Evolutionary conservation across 306 rosid species (phyloP).

Genomic region (Arachis hypogaea): DNA sequence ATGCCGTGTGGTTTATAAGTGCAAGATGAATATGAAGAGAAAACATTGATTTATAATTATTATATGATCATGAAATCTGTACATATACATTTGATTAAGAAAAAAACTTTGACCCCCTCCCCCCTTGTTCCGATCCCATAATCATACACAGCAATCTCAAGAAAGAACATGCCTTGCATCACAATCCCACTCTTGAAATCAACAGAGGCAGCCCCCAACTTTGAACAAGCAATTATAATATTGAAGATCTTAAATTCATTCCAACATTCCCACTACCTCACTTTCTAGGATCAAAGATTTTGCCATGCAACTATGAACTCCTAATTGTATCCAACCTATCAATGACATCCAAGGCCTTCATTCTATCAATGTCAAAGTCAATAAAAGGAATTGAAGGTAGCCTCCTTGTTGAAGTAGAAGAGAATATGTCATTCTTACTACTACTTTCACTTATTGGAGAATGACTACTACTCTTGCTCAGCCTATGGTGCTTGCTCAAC

Average conservation of each 20-base stretch:
- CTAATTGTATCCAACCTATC: constrained; percentile 84
- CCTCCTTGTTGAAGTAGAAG: constrained; percentile 49
- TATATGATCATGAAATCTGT: constrained; percentile 53
- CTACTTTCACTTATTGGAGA: constrained; percentile 68
- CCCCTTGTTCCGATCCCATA: constrained; percentile 34
- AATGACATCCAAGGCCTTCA: constrained; percentile 80
- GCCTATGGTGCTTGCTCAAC: constrained; percentile 77
- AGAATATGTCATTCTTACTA: constrained; percentile 58
- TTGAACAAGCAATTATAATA: constrained; percentile 33
- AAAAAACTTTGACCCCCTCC: constrained; percentile 36
- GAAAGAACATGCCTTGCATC: constrained; percentile 32
- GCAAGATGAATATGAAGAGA: constrained; percentile 26
- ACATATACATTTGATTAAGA: constrained; percentile 42
- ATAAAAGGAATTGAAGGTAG: constrained; percentile 74
- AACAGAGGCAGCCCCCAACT: constrained; percentile 30
- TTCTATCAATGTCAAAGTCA: constrained; percentile 73
- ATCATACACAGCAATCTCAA: constrained; percentile 46
- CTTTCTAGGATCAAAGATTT: constrained; percentile 23
- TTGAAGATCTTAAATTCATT: neutral
- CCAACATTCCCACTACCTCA: constrained; percentile 24
- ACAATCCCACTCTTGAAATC: constrained; percentile 37
- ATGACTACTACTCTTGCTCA: constrained; percentile 91
- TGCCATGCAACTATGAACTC: constrained; percentile 44
- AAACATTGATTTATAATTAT: constrained; percentile 41
- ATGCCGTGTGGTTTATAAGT: too few species aligned